Conservation (phyloP, 108 stramenopile species). For the Cyclostephanos invisitatus region DNA sequence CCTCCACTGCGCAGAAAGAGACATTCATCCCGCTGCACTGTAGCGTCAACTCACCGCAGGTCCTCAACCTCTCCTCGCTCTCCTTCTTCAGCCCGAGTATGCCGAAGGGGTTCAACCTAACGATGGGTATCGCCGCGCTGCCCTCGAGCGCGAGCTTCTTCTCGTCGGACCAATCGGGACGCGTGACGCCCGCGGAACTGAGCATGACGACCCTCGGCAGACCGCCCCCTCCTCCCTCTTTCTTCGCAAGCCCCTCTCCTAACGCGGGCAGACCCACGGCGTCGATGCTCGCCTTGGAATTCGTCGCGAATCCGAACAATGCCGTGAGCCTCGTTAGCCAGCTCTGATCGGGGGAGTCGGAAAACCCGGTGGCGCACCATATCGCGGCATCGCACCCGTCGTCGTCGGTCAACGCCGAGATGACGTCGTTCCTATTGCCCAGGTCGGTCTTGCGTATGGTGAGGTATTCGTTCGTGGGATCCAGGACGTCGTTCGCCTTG, state of each 20-base stretch:
- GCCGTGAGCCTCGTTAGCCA: conserved; percentile 40
- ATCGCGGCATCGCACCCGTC: conserved; percentile 68
- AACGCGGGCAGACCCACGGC: conserved; percentile 67
- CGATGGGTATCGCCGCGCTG: conserved; percentile 91
- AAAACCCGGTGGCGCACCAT: conserved; percentile 88
- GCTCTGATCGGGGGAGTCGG: conserved; percentile 45
- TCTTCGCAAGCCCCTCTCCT: conserved; percentile 41
- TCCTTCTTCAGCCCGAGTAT: conserved; percentile 86
- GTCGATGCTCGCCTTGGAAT: conserved; percentile 66
- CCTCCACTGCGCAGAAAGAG: no score
- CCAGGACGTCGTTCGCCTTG: conserved; percentile 55
- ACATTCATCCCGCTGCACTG: neutral
- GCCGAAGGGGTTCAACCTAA: conserved; percentile 90
- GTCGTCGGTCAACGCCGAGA: conserved; percentile 27
- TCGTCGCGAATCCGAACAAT: conserved; percentile 44
- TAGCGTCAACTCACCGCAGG: conserved; percentile 42
- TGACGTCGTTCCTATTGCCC: conserved; percentile 40
- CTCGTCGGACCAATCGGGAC: conserved; percentile 68
- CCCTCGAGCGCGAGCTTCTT: conserved; percentile 67
- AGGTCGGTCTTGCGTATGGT: conserved; percentile 61
- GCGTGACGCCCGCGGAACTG: conserved; percentile 78
- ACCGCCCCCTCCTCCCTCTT: neutral
- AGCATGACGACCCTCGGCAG: conserved; percentile 79
- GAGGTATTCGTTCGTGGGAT: conserved; percentile 37
- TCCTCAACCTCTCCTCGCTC: conserved; percentile 68